Conservation (phyloP, 495 filamentous ascomycete species). For the Penicillium angulare region DNA sequence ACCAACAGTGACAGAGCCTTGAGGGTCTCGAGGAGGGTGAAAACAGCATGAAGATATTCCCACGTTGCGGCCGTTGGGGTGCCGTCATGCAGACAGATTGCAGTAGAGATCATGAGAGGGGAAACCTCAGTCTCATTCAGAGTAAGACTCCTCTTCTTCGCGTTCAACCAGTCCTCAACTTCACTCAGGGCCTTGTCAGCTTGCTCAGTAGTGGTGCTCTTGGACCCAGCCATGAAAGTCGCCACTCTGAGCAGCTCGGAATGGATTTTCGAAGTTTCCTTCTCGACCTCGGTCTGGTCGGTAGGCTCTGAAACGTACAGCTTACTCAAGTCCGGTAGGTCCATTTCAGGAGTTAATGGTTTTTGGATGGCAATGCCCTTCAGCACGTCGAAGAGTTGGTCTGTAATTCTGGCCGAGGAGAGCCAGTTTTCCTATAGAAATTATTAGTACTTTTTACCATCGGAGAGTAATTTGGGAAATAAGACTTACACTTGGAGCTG, state of each 20-base stretch:
- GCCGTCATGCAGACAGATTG: constrained; percentile 21
- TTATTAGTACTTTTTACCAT: neutral
- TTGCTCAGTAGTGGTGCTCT: constrained; percentile 30
- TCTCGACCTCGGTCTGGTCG: constrained; percentile 38
- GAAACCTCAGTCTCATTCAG: constrained; percentile 20
- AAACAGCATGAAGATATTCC: constrained; percentile 38
- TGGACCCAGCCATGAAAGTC: constrained; percentile 38
- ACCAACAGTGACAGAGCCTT: constrained; percentile 37
- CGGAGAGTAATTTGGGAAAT: neutral
- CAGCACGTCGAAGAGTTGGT: constrained; percentile 35
- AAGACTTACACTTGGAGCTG: constrained; percentile 36
- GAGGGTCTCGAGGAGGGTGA: constrained; percentile 38
- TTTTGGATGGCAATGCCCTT: constrained; percentile 34
- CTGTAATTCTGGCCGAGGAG: constrained; percentile 32
- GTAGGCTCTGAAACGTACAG: constrained; percentile 18
- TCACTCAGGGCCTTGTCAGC: constrained; percentile 28
- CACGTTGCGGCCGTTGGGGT: constrained; percentile 39
- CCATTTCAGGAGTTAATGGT: constrained; percentile 25
- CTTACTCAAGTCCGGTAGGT: constrained; percentile 30
- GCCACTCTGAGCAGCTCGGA: constrained; percentile 31
- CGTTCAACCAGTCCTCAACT: constrained; percentile 36
- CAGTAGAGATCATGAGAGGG: constrained; percentile 22
- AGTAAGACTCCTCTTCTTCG: constrained; percentile 26
- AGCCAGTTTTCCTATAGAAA: constrained; percentile 38
- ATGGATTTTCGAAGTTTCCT: constrained; percentile 32